Base-by-base conservation (phyloP, 306 rosid genomes). In the Dalbergia cultrata region DNA sequence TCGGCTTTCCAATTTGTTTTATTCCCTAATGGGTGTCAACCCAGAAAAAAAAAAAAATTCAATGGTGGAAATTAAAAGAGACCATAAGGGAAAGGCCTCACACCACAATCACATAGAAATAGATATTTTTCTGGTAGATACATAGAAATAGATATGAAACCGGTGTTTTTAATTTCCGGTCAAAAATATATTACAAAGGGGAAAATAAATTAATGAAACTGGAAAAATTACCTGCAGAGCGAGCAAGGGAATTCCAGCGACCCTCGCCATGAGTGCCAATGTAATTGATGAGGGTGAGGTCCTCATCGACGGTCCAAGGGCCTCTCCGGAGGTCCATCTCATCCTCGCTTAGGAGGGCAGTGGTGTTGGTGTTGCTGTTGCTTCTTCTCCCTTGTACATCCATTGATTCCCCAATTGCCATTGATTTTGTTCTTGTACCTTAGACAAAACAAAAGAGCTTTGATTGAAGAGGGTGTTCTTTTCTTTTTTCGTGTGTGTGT, bases 291-390 rank as follows among this genome's bases (percentile, higher is more conserved):
- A 96, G 98, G 18, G 92, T 79, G 56, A 88, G 84, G 62, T 96
- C 99, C 79, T 96, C 99, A 52, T 93, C 99, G 5, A 85, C 90
- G 13, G 99, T 96, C 99, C 99, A 96, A 0, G 98, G 99, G 12
- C 99, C 99, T 85, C 98, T 74, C 60, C 97, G 74, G 7, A 96
- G 90, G 77, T 92, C 94, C 89, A 79, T 76, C 34, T 82, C 83
- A 13, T 88, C 90, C 7, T 86, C 85, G 54, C 80, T 70, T 57
- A 60, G 81, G 53, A 49, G 41, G 41, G 41, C 22, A 52, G 37
- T 19, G 31, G 10, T 56, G 63, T 13, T 50, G 84, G 1, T 5
- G 70, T 58, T 26, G 68, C 17, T 39, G 73, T 61, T 66, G 4
- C 17, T 39, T 74, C 80, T 66, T 63, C 26, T 53, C 35, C 82